phyloP scores from a whole-genome alignment of 2,329 filamentous ascomycete genomes.

The Clonostachys chloroleuca region DNA sequence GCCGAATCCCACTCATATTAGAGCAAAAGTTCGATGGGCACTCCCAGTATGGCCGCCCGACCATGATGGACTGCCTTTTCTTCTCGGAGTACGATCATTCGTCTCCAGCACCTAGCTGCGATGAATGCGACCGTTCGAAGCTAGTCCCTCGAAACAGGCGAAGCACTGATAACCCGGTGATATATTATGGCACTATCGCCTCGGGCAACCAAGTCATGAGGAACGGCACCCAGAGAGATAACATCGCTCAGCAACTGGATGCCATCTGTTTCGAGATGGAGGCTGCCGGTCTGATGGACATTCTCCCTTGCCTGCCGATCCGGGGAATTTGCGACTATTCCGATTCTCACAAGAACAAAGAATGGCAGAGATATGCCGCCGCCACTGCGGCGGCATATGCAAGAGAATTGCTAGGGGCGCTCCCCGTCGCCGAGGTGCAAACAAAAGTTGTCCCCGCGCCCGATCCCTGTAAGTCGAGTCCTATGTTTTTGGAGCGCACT shows the following conservation, averaged over 20 bases:
- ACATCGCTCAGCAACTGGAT: conserved; percentile 5
- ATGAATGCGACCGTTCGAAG: conserved; percentile 1
- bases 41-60: conserved; percentile 7
- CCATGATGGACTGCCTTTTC: conserved; percentile 5
- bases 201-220: conserved; percentile 27
- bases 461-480: no score
- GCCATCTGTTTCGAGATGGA: conserved; percentile 14
- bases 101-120: not conserved
- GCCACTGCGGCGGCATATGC: conserved; percentile 15
- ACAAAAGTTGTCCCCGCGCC: no score
- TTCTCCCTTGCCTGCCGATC: conserved; percentile 21
- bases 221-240: conserved; percentile 16
- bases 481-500: no score
- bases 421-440: not conserved
- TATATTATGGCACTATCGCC: conserved; percentile 12
- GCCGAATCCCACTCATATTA: not conserved
- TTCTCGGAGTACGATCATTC: not conserved
- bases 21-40: not conserved
- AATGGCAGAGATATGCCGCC: conserved; percentile 16
- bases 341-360: conserved; percentile 18
- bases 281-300: not conserved
- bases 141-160: not conserved
- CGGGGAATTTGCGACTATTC: conserved; percentile 25
- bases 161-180: not conserved
- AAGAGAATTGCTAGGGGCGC: conserved; percentile 5